Conservation (phyloP, 257 asterid species). For the Dorcoceras hygrometricum region DNA sequence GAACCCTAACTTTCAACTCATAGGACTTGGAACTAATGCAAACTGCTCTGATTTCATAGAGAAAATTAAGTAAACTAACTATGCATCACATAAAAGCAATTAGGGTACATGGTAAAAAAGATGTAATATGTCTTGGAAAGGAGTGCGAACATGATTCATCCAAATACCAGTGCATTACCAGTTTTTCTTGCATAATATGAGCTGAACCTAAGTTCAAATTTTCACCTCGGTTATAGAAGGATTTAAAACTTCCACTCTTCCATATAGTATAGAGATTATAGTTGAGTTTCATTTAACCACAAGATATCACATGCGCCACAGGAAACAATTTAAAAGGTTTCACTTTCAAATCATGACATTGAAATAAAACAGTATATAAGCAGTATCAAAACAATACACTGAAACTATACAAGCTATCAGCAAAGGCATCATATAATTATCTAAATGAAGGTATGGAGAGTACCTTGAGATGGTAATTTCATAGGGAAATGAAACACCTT, state of each 20-base stretch:
- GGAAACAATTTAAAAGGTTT: not conserved
- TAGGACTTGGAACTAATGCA: conserved; percentile 4
- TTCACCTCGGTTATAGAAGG: not conserved
- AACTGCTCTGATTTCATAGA: not conserved
- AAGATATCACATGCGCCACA: not conserved
- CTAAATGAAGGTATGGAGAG: conserved; percentile 11
- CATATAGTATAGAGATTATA: not conserved
- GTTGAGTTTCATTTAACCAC: not conserved
- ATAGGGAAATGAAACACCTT: conserved; percentile 82
- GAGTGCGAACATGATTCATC: conserved; percentile 15
- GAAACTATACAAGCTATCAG: conserved; percentile 5
- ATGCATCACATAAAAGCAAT: conserved; percentile 1
- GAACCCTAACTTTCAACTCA: not conserved
- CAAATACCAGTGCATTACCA: conserved; percentile 6
- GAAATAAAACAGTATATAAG: not conserved
- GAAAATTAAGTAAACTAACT: not conserved
- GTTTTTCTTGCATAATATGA: not conserved
- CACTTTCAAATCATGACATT: not conserved
- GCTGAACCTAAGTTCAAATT: not conserved
- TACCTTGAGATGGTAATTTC: conserved; percentile 93
- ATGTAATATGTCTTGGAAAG: not conserved
- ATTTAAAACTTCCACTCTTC: conserved; percentile 11
- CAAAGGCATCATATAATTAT: not conserved
- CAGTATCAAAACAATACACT: conserved; percentile 9
- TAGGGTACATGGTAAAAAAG: not conserved